A percentile compares a stretch with the other conserved stretches of the same genome.
phyloP scores from a whole-genome alignment of 2,329 filamentous ascomycete species.

The Calonectria pseudoreteaudii region DNA sequence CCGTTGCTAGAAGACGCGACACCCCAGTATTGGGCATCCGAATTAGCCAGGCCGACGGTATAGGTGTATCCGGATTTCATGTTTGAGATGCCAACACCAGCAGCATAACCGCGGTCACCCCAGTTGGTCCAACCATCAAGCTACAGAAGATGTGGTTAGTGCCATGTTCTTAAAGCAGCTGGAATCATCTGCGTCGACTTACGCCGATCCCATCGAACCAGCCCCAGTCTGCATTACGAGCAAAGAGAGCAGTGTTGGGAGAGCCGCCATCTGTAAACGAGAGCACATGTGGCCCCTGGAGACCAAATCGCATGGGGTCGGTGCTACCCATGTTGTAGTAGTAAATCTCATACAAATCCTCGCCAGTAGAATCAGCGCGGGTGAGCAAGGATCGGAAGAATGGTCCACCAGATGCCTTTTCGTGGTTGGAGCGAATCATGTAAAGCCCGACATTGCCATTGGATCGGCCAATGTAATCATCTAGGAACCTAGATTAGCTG shows the following conservation, averaged over 20 bases:
- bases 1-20: constrained; percentile 39
- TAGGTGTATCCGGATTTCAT: constrained; percentile 54
- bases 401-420: constrained; percentile 53
- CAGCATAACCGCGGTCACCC: constrained; percentile 43
- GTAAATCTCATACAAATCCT: constrained; percentile 57
- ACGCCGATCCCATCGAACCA: constrained; percentile 48
- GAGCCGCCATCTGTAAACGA: constrained; percentile 52
- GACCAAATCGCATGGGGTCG: constrained; percentile 54
- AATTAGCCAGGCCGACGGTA: constrained; percentile 51
- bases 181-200: not conserved
- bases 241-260: constrained; percentile 51
- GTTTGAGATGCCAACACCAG: constrained; percentile 49
- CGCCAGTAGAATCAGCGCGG: constrained; percentile 48
- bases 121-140: constrained; percentile 48
- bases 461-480: constrained; percentile 53
- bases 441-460: constrained; percentile 51
- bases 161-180: fast-evolving
- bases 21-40: constrained; percentile 52
- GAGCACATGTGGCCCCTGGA: constrained; percentile 55
- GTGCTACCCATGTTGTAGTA: constrained; percentile 58
- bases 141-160: constrained; percentile 4
- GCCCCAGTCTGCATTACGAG: constrained; percentile 49
- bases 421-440: constrained; percentile 54
- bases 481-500: constrained; percentile 25
- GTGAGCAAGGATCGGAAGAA: constrained; percentile 55